These are phyloP conservation scores for Pleurotus pulmonarius DNA, from an alignment of 768 basidiomycete genomes.

Conservation along the genomic window DNA sequence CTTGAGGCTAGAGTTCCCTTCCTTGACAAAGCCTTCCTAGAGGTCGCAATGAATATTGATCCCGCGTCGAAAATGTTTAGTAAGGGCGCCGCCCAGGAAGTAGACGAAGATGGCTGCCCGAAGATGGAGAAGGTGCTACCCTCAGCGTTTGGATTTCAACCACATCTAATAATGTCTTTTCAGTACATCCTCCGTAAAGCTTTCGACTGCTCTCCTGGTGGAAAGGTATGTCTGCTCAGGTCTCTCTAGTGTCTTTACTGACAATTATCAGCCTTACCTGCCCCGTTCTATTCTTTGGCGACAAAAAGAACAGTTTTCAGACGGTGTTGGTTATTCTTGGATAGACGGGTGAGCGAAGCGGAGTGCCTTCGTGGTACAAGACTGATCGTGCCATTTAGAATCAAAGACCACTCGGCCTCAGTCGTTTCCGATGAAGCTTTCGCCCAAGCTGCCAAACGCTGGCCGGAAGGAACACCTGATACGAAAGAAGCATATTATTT, in stretches of 20 bases:
- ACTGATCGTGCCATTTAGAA: constrained; percentile 30
- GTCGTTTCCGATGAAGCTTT: constrained; percentile 82
- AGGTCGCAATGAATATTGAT: constrained; percentile 88
- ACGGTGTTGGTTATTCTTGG: constrained; percentile 98
- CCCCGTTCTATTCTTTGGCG: constrained; percentile 95
- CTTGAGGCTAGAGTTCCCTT: constrained; percentile 98
- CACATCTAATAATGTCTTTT: constrained; percentile 9
- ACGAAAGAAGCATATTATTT: constrained; percentile 97
- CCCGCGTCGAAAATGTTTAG: constrained; percentile 85
- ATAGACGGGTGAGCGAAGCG: constrained; percentile 75
- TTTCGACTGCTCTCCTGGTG: constrained; percentile 82
- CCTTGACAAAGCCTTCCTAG: constrained; percentile 95
- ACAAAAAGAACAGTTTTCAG: constrained; percentile 99
- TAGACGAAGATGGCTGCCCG: constrained; percentile 83
- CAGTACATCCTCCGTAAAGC: constrained; percentile 96
- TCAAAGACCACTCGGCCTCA: constrained; percentile 82
- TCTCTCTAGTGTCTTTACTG: background rate
- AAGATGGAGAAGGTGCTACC: constrained; percentile 90
- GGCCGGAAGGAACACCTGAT: constrained; percentile 78
- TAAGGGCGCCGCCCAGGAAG: constrained; percentile 70
- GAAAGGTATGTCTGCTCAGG: constrained; percentile 44
- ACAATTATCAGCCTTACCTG: constrained; percentile 69
- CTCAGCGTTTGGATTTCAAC: background rate
- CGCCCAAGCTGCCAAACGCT: constrained; percentile 67
- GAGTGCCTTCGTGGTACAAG: background rate